Conservation (phyloP, 805 yeast species). For the Nadsonia fulvescens region DNA sequence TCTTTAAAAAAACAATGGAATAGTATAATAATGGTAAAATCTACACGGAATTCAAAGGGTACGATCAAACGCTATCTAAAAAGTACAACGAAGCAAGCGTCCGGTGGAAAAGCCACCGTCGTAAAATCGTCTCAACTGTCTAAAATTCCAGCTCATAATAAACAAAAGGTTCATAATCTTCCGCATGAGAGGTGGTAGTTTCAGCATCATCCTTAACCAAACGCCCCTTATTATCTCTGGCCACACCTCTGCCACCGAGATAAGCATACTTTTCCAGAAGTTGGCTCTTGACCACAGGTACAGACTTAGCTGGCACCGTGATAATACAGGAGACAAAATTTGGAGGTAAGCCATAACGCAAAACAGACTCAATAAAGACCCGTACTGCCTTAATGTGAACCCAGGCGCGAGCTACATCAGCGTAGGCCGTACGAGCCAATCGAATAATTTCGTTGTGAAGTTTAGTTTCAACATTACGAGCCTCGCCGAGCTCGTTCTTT, state of each 20-base stretch:
- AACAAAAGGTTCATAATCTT: slow-evolving; percentile 94
- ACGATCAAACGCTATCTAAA: no score
- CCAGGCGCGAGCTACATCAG: slow-evolving; percentile 75
- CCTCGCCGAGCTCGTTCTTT: slow-evolving; percentile 62
- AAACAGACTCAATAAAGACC: slow-evolving; percentile 77
- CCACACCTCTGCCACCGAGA: slow-evolving; percentile 79
- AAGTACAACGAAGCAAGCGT: no score
- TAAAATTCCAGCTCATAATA: slow-evolving; percentile 39
- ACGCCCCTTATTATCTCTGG: slow-evolving; percentile 46
- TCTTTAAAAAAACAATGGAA: no score
- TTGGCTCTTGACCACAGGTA: slow-evolving; percentile 46
- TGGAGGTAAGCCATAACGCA: slow-evolving; percentile 95
- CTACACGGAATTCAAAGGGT: no score
- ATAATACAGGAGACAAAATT: slow-evolving; percentile 39
- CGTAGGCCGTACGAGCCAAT: slow-evolving; percentile 74
- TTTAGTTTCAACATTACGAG: slow-evolving; percentile 56
- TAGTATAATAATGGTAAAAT: no score
- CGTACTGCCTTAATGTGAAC: slow-evolving; percentile 77
- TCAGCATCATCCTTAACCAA: slow-evolving; percentile 54
- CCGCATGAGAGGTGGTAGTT: slow-evolving; percentile 81
- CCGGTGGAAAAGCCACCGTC: no score
- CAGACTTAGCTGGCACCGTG: slow-evolving; percentile 22
- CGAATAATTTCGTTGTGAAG: slow-evolving; percentile 58
- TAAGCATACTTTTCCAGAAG: slow-evolving; percentile 66
- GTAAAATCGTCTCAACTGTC: no score